Conservation (phyloP, 192 early-diverging fungal genomes). For the Glomus cerebriforme region DNA sequence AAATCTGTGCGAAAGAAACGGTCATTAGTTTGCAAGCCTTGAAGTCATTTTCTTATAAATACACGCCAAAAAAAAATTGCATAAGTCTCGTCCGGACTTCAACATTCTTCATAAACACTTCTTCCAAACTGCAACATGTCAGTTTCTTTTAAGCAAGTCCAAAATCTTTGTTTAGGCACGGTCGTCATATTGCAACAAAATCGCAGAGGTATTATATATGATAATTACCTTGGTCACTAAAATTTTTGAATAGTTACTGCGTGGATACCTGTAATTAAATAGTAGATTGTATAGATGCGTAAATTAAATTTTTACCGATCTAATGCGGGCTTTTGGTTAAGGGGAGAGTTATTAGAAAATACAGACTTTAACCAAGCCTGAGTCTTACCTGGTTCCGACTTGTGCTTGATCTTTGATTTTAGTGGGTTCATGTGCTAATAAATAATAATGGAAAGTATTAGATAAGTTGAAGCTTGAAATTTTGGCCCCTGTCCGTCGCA, state of each 20-base stretch:
- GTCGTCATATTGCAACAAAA: neutral
- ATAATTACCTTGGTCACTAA: neutral
- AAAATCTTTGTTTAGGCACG: neutral
- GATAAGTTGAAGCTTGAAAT: neutral
- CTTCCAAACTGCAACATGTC: neutral
- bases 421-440: neutral
- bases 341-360: no score
- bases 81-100: neutral
- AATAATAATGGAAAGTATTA: neutral
- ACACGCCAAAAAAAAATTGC: neutral
- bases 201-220: neutral
- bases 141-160: no score
- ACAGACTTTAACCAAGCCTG: no score
- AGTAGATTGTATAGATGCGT: no score
- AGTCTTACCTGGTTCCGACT: neutral
- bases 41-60: neutral
- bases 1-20: neutral
- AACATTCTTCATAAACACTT: no score
- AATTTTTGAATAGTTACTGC: neutral
- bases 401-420: neutral
- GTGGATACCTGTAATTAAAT: neutral
- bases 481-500: neutral
- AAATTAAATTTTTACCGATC: no score
- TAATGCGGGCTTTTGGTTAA: no score
- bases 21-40: conserved; percentile 3